Conservation (phyloP, 75 land plant genomes). For the Pseudotsuga menziesii region DNA sequence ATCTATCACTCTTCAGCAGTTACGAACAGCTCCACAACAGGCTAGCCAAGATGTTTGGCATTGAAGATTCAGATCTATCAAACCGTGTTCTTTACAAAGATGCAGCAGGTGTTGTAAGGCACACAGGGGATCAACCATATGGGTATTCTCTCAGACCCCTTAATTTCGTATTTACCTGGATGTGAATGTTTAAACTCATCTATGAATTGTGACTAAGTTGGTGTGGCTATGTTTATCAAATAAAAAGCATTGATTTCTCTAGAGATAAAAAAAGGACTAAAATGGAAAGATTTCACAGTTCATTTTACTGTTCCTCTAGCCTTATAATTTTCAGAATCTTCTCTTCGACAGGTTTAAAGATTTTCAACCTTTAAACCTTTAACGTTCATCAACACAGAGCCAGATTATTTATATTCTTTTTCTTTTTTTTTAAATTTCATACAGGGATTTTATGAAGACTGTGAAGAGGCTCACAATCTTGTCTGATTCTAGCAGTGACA, state of each 20-base stretch:
- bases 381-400: neutral
- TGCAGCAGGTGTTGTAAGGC: slow-evolving; percentile 26
- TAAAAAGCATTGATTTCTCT: neutral
- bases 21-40: slow-evolving; percentile 46
- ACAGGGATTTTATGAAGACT: slow-evolving; percentile 49
- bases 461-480: slow-evolving; percentile 47
- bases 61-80: slow-evolving; percentile 22
- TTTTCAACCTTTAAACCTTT: neutral
- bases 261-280: neutral
- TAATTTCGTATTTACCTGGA: neutral
- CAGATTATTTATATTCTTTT: neutral
- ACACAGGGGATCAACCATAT: slow-evolving; percentile 47
- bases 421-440: neutral
- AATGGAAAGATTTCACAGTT: neutral
- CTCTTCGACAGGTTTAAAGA: neutral
- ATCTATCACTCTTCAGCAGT: slow-evolving; percentile 30
- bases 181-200: neutral
- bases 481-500: slow-evolving; percentile 32
- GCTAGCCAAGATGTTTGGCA: slow-evolving; percentile 39
- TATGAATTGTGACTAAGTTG: neutral
- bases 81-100: slow-evolving; percentile 38
- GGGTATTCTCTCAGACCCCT: slow-evolving; percentile 19
- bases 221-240: no score
- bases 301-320: neutral
- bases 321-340: neutral